Base-by-base conservation (phyloP, 2,329 filamentous ascomycete species). In the Pseudocercospora fijiensis region DNA sequence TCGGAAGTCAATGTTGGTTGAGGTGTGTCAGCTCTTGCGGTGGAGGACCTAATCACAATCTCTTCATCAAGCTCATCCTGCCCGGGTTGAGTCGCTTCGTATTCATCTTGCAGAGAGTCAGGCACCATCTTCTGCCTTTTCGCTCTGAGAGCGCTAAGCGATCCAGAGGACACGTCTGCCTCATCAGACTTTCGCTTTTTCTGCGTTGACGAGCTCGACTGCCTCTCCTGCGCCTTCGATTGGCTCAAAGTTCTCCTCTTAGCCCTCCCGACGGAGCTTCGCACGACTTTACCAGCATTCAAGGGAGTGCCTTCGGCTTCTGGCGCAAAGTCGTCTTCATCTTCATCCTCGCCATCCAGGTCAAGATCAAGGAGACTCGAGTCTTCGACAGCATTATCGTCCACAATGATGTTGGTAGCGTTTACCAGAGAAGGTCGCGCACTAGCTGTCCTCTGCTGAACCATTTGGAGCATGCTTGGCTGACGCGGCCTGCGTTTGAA, bases 261-360 rank as follows among this genome's bases (percentile, higher is more conserved):
- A 53, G 26, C 24, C 16, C 49, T 58, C 18, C 63, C 41, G 24
- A 18, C n/a, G 58, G 58, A 55, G 30, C 62, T 22, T 52, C 63
- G 58, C 60, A 56, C 26, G 67, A 71, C 3, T 69, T 80, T 81
- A 27, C 69, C 56, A 20, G 82, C 76, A 63, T 86, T 84, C 26
- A 89, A 71, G 3, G 88, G 88, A 6, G 89, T 91, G 16, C 87
- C 88, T 76, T 90, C 87, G 27, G 86, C 87, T 62, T 90, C 87
- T 0, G 83, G 88, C 58, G 80, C 82, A 71, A 86, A 88, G 68
- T 78, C 75, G 9, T 73, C 73, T 43, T 74, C 73, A n/a, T 72
- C 72, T 7, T 73, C 71, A 51, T 72, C 72, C 9, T 73, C 70
- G 49, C 66, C 68, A 30, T 66, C 66, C 16, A 70, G 43, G 11